Evolutionary conservation across 306 rosid species (phyloP).

Genomic region (Sindora glabra): DNA sequence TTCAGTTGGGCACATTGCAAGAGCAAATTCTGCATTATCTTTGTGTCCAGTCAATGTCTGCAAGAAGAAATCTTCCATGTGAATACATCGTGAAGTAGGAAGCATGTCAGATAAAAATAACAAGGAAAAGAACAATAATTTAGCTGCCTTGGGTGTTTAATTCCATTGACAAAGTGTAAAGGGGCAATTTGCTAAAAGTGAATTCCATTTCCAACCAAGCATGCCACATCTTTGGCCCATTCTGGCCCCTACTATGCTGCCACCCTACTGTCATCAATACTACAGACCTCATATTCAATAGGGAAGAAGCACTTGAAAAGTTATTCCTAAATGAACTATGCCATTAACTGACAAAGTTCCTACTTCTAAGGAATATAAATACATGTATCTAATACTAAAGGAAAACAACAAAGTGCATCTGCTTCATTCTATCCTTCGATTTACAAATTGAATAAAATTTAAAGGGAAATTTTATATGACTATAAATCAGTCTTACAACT

Average conservation of each 20-base stretch:
- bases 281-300: too few relatives aligned
- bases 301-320: too few relatives aligned
- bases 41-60: conserved; percentile 72
- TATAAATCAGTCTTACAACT: background rate
- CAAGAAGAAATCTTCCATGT: background rate
- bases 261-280: background rate
- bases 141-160: too few relatives aligned
- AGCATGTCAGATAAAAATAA: too few relatives aligned
- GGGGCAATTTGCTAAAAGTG: too few relatives aligned
- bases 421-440: background rate
- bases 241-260: background rate
- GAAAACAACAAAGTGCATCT: background rate
- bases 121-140: too few relatives aligned
- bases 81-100: too few relatives aligned
- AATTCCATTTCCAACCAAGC: too few relatives aligned
- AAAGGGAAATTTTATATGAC: background rate
- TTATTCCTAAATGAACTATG: background rate
- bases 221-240: background rate
- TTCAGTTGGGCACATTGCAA: conserved; percentile 63
- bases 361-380: background rate
- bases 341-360: background rate
- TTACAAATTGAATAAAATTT: background rate
- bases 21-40: conserved; percentile 65
- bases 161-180: too few relatives aligned
- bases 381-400: background rate